A percentile compares a stretch with the other conserved stretches of the same genome.
Evolutionary conservation across 352 stramenopile species (phyloP).

Genomic region (Pythium dissotocum): DNA sequence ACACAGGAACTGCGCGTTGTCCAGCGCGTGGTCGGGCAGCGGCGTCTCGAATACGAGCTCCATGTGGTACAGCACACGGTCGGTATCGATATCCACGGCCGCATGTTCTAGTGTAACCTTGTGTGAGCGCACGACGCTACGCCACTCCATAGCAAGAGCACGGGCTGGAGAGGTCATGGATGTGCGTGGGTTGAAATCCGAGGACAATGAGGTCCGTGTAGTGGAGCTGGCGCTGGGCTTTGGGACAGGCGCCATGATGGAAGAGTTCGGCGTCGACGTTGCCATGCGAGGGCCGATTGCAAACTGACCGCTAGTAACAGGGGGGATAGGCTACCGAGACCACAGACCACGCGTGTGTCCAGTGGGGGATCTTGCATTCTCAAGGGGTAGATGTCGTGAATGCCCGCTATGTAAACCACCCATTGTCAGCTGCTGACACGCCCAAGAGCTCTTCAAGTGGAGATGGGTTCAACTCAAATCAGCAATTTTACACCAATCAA

Average conservation of each 20-base stretch:
- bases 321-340: no score
- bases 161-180: neutral
- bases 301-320: neutral
- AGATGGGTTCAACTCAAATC: neutral
- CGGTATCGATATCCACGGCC: conserved; percentile 50
- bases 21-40: conserved; percentile 32
- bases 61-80: conserved; percentile 55
- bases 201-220: neutral
- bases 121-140: conserved; percentile 44
- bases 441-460: neutral
- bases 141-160: neutral
- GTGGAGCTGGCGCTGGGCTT: neutral
- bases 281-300: neutral
- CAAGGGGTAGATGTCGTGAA: no score
- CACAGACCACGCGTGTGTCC: no score
- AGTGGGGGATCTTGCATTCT: no score
- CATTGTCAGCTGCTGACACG: no score
- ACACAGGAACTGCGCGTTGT: conserved; percentile 41
- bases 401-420: no score
- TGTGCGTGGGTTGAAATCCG: neutral
- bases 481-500: neutral
- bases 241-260: neutral
- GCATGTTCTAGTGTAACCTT: conserved; percentile 49
- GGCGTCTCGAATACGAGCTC: conserved; percentile 44
- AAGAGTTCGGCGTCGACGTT: neutral